Base-by-base conservation (phyloP, 805 yeast species). In the Ogataea trehalophila region DNA sequence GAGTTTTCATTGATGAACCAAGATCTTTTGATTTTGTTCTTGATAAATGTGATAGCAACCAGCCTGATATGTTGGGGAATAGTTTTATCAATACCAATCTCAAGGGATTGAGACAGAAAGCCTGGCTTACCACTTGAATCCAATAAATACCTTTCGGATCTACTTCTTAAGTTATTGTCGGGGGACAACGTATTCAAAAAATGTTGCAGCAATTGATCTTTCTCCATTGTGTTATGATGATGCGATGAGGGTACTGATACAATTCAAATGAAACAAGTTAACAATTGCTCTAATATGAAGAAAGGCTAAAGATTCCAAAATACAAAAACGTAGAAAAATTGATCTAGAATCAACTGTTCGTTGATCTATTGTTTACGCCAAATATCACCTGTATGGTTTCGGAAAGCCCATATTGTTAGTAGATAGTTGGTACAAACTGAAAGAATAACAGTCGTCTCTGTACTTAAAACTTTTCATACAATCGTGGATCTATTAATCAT, bases 21-120 rank as follows among this genome's bases (percentile, higher is more conserved):
- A 44, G 77, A 73, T 35, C 78, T 73, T 15, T 73, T 69, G 20
- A 89, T 74, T 47, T 81, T 74, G 65, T 92, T 91, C 63, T 92
- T 92, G 65, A 89, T 79, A 65, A 80, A 88, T 5, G 92, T 82
- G 0, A 94, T 90, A 2, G 95, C 85, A 13, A 95, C 87, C 42
- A 80, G 70, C 55, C 82, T 77, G 43, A 85, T 73, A 22, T 73
- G 77, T 2, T 67, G 65, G 6, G 79, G 70, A 15, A 76, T 62
- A 17, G 64, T 52, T 11, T 58, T 56, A 44, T 74, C 78, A 13
- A 58, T 54, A 22, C 70, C 63, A 49, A 77, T 65, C 26, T 72
- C 77, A 20, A 77, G 66, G 42, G 75, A 67, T 50, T 67, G 69
- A 9, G 71, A 66, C 14, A 77, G 67, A 52, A 73, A 73, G 6